Evolutionary conservation across 441 rosid genomes (phyloP).

Genomic region (Jatropha multifida): DNA sequence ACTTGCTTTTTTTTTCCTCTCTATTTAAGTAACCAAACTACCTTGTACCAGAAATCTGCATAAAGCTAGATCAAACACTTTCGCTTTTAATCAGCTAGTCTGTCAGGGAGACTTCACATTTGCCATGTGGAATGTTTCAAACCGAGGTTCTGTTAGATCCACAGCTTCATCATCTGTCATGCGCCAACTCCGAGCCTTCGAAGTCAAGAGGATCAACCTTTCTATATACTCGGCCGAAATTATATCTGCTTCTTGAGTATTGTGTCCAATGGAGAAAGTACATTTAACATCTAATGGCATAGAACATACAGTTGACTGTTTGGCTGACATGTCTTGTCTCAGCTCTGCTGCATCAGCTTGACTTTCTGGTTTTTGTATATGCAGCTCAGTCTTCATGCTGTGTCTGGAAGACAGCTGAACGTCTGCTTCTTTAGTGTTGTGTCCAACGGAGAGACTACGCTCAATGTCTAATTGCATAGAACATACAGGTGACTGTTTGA

Average conservation of each 20-base stretch:
- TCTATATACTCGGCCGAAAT: slow-evolving; percentile 40
- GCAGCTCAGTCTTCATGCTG: slow-evolving; percentile 28
- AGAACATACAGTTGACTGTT: slow-evolving; percentile 24
- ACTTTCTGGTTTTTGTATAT: slow-evolving; percentile 19
- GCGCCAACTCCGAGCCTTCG: slow-evolving; percentile 47
- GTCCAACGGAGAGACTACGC: too few species aligned
- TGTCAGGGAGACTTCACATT: slow-evolving; percentile 44
- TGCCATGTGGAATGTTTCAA: slow-evolving; percentile 70
- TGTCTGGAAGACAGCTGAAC: slow-evolving; percentile 23
- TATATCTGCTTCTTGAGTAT: slow-evolving; percentile 17
- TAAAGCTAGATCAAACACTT: not conserved
- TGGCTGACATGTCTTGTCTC: slow-evolving; percentile 16
- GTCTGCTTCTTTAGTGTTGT: too few species aligned
- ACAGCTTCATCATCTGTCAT: slow-evolving; percentile 70
- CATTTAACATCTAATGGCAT: slow-evolving; percentile 22
- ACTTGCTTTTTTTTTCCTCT: slow-evolving; percentile 11
- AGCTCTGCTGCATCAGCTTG: slow-evolving; percentile 30
- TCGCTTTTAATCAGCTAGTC: not conserved
- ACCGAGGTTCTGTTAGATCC: slow-evolving; percentile 84
- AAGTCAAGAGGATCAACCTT: slow-evolving; percentile 43
- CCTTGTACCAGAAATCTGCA: slow-evolving; percentile 6
- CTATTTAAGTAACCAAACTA: not conserved
- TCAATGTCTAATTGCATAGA: too few species aligned
- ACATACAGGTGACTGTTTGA: too few species aligned
- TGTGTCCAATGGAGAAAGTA: slow-evolving; percentile 7